A percentile compares a stretch with the other conserved stretches of the same genome.
These are phyloP conservation scores for Fonsecaea erecta DNA, from an alignment of 2,329 filamentous ascomycete genomes.

Conservation along the genomic window DNA sequence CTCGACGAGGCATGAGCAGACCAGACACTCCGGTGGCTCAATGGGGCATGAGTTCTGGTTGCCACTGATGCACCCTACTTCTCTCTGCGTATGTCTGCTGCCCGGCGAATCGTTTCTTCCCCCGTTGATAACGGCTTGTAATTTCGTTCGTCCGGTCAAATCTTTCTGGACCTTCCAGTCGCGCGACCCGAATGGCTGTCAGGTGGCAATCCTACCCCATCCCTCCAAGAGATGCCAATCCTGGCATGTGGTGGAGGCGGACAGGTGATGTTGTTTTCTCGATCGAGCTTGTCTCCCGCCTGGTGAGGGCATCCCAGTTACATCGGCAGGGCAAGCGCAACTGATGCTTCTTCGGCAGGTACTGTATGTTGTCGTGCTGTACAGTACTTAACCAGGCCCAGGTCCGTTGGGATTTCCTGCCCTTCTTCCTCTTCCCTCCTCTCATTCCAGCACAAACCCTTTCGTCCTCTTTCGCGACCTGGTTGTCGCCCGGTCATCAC, in stretches of 20 bases:
- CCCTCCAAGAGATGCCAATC: neutral
- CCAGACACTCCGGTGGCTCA: neutral
- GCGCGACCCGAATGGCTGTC: neutral
- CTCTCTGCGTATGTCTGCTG: neutral
- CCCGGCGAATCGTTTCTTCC: neutral
- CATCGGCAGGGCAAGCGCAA: neutral
- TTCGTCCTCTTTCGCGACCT: neutral
- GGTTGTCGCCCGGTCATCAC: neutral
- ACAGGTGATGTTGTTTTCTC: neutral
- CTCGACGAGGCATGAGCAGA: neutral
- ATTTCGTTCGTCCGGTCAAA: conserved; percentile 10
- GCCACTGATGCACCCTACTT: neutral
- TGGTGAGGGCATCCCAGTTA: neutral
- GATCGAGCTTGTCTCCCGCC: neutral
- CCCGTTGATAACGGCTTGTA: neutral
- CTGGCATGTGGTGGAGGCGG: neutral
- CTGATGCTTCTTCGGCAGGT: neutral
- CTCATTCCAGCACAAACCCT: neutral
- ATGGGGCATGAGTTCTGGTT: neutral
- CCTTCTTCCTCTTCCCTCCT: neutral
- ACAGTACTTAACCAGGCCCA: neutral
- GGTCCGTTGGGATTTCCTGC: neutral
- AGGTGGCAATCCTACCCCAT: conserved; percentile 5
- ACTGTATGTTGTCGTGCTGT: neutral
- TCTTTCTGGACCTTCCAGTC: neutral